Conservation (phyloP, 768 basidiomycete genomes). For the Amyloporia xantha region DNA sequence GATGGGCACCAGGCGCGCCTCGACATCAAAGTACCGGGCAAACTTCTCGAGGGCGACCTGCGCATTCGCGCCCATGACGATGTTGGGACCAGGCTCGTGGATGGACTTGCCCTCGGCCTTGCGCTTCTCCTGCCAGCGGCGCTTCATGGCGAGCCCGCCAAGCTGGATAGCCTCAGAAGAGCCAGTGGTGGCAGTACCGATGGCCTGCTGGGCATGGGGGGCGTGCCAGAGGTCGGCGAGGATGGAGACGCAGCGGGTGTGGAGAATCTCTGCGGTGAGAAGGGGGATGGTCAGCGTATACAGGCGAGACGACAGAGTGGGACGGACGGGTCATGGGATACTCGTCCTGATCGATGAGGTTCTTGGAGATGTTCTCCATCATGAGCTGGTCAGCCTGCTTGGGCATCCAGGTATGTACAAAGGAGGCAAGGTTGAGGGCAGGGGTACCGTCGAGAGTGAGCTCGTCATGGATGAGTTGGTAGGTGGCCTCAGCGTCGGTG, state of each 20-base stretch:
- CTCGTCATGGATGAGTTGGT: slow-evolving; percentile 62
- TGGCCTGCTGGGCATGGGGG: slow-evolving; percentile 43
- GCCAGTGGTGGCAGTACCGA: slow-evolving; percentile 68
- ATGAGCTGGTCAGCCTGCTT: slow-evolving; percentile 46
- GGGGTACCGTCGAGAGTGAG: slow-evolving; percentile 49
- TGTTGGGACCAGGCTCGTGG: slow-evolving; percentile 60
- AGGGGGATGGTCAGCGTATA: neutral
- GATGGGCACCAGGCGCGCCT: slow-evolving; percentile 57
- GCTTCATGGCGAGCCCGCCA: slow-evolving; percentile 67
- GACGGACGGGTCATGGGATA: slow-evolving; percentile 50
- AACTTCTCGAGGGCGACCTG: slow-evolving; percentile 70
- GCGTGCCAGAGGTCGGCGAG: slow-evolving; percentile 67
- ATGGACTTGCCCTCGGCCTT: slow-evolving; percentile 60
- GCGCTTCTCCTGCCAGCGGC: slow-evolving; percentile 61
- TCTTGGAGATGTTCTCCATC: slow-evolving; percentile 60
- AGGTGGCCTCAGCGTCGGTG: slow-evolving; percentile 41
- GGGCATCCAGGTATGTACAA: slow-evolving; percentile 64
- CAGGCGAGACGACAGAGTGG: neutral
- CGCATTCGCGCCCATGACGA: slow-evolving; percentile 62
- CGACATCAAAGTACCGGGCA: slow-evolving; percentile 63
- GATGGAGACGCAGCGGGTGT: slow-evolving; percentile 44
- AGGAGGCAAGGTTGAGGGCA: slow-evolving; percentile 57
- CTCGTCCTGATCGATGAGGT: slow-evolving; percentile 65
- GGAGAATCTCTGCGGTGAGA: slow-evolving; percentile 30
- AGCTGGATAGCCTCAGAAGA: slow-evolving; percentile 69